phyloP scores from a whole-genome alignment of 202 grass and related monocot species.

The Setaria viridis region DNA sequence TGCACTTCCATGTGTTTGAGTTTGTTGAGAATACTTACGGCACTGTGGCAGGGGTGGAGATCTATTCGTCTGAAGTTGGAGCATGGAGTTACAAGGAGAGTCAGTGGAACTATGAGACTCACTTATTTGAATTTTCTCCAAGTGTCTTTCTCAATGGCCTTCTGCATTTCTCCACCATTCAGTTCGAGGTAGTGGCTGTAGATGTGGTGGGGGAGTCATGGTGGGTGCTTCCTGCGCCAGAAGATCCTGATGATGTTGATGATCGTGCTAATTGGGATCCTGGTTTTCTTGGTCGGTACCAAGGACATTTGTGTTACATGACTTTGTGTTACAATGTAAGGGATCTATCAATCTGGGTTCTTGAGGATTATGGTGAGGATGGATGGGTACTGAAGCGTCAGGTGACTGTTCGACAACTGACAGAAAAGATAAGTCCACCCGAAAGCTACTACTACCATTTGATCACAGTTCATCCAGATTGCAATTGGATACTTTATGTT shows the following conservation, averaged over 20 bases:
- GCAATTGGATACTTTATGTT: conserved; percentile 21
- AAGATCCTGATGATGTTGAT: background rate
- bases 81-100: conserved; percentile 7
- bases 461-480: conserved; percentile 15
- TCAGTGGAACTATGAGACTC: background rate
- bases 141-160: background rate
- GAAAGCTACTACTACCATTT: background rate
- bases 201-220: background rate
- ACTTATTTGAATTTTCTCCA: background rate
- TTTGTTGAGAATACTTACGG: background rate
- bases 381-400: background rate
- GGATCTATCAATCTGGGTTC: background rate
- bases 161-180: background rate
- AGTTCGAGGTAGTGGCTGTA: background rate
- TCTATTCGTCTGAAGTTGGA: background rate
- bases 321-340: background rate
- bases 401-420: background rate
- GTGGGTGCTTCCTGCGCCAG: background rate
- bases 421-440: background rate
- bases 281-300: background rate
- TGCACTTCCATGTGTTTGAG: background rate
- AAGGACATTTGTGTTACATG: background rate
- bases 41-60: background rate
- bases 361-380: background rate
- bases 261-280: background rate